phyloP scores from a whole-genome alignment of 352 stramenopile species.

The Phytophthora ramorum region DNA sequence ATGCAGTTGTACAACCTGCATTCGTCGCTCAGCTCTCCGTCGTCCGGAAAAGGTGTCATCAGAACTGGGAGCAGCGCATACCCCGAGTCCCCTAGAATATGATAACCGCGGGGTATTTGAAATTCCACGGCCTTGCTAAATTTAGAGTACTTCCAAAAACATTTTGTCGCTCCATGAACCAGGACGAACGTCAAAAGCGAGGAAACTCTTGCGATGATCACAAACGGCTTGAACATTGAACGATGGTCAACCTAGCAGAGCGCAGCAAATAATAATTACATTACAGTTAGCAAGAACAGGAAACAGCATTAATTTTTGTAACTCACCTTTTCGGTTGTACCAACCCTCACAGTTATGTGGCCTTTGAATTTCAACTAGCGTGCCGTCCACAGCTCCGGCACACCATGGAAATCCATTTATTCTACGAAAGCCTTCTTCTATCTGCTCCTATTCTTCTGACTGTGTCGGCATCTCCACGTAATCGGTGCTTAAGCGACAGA shows the following conservation, averaged over 20 bases:
- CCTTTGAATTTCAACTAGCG: background rate
- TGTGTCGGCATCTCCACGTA: background rate
- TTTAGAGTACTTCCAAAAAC: background rate
- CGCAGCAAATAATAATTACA: background rate
- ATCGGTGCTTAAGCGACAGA: background rate
- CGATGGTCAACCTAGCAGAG: background rate
- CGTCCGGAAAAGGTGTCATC: constrained; percentile 3
- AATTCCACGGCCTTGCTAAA: background rate
- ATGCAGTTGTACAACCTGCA: constrained; percentile 1
- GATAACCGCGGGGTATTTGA: background rate
- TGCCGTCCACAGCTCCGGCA: background rate
- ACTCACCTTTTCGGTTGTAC: constrained; percentile 3
- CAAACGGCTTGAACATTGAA: constrained; percentile 1
- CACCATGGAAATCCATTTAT: background rate
- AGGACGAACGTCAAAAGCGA: constrained; percentile 2
- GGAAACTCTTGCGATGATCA: constrained; percentile 1
- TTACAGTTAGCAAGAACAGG: background rate
- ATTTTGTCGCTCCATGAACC: constrained; percentile 3
- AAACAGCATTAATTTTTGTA: background rate
- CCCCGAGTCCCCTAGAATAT: background rate
- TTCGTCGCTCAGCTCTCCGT: background rate
- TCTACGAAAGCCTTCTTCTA: background rate
- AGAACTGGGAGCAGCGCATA: background rate
- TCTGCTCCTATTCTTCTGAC: background rate
- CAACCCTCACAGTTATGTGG: background rate